phyloP scores from a whole-genome alignment of 1,139 yeast genomes.

The Debaryomyces singareniensis region DNA sequence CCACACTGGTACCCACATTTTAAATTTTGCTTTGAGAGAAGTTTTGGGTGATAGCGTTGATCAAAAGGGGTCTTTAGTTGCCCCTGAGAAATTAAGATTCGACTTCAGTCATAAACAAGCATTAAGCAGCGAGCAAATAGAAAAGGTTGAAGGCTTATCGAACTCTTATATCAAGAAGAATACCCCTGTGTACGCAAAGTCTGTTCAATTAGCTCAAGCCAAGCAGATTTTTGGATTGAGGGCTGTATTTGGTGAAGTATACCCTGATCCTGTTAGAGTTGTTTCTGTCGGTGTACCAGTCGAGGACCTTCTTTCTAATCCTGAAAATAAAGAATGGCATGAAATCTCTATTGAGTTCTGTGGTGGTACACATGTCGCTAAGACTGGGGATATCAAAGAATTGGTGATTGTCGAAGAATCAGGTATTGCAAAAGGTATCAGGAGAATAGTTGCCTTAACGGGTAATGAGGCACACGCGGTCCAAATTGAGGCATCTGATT shows the following conservation, averaged over 20 bases:
- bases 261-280: slow-evolving; percentile 98
- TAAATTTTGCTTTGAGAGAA: slow-evolving; percentile 81
- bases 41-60: slow-evolving; percentile 84
- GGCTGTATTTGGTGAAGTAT: slow-evolving; percentile 98
- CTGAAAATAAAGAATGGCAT: slow-evolving; percentile 68
- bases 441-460: slow-evolving; percentile 96
- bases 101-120: slow-evolving; percentile 93
- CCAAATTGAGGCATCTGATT: slow-evolving; percentile 74
- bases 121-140: slow-evolving; percentile 62
- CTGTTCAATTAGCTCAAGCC: slow-evolving; percentile 70
- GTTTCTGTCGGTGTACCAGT: slow-evolving; percentile 92
- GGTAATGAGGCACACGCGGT: slow-evolving; percentile 88
- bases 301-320: slow-evolving; percentile 68
- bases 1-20: slow-evolving; percentile 96
- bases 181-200: slow-evolving; percentile 70
- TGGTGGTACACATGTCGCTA: slow-evolving; percentile 96
- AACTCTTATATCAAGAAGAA: slow-evolving; percentile 68
- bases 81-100: slow-evolving; percentile 90
- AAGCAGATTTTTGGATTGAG: slow-evolving; percentile 76
- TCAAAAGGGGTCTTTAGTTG: slow-evolving; percentile 95
- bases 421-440: slow-evolving; percentile 97
- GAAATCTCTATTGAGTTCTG: slow-evolving; percentile 87
- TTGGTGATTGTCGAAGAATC: slow-evolving; percentile 87
- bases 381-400: slow-evolving; percentile 90
- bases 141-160: slow-evolving; percentile 67